These are phyloP conservation scores for Hypoxylon perforatum DNA, from an alignment of 495 filamentous ascomycete species.

Conservation along the genomic window DNA sequence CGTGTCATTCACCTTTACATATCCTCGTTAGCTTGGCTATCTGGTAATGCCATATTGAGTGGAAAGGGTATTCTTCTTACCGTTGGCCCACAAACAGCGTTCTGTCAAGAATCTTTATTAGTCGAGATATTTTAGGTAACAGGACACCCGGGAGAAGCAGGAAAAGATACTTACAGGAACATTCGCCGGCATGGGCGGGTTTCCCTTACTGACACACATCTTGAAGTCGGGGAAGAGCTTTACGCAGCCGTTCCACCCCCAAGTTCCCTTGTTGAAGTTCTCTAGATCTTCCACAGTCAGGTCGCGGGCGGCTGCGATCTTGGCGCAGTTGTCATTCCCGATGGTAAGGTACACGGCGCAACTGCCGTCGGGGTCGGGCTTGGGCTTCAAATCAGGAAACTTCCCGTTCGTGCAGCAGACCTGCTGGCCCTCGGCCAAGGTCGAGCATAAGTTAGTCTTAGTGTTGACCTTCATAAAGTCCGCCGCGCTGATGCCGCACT, in stretches of 20 bases:
- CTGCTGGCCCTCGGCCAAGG: slow-evolving; percentile 47
- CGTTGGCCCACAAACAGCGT: too few species aligned
- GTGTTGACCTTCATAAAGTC: slow-evolving; percentile 57
- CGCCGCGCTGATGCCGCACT: slow-evolving; percentile 53
- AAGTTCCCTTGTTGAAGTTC: slow-evolving; percentile 57
- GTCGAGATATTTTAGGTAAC: too few species aligned
- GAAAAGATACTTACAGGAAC: slow-evolving; percentile 10
- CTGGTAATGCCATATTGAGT: too few species aligned
- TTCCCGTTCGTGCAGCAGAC: slow-evolving; percentile 61
- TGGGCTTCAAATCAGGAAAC: slow-evolving; percentile 51
- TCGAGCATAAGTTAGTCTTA: slow-evolving; percentile 47
- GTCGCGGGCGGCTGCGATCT: slow-evolving; percentile 43
- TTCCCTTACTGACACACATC: slow-evolving; percentile 63
- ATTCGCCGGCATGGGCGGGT: slow-evolving; percentile 56
- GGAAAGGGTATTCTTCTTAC: too few species aligned
- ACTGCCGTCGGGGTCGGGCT: slow-evolving; percentile 54
- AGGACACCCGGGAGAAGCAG: too few species aligned
- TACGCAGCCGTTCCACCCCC: slow-evolving; percentile 62
- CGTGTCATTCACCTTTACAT: slow-evolving; percentile 19
- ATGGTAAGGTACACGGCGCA: slow-evolving; percentile 52
- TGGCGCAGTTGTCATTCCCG: slow-evolving; percentile 48
- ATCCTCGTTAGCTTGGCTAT: too few species aligned
- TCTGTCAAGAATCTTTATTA: too few species aligned
- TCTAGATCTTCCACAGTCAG: slow-evolving; percentile 51
- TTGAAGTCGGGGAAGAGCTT: slow-evolving; percentile 32